Base-by-base conservation (phyloP, 2,329 filamentous ascomycete species). In the Davidsoniella eucalypti region DNA sequence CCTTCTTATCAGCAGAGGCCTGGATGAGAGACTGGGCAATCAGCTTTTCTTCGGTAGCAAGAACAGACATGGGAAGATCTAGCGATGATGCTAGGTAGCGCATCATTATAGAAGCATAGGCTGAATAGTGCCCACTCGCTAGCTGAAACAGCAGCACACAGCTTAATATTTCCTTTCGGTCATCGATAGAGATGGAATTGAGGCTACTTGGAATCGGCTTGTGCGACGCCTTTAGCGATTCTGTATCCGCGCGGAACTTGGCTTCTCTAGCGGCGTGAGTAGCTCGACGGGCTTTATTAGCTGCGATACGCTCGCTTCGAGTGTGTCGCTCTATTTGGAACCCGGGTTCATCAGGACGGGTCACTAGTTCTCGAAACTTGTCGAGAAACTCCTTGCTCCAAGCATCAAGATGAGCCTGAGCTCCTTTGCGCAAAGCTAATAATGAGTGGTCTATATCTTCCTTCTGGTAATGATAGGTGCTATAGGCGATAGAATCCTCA, bases 11-110 rank as follows among this genome's bases (percentile, higher is more conserved):
- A 18, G 70, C 68, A 23, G 72, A 72, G 1, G 80, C 79, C 57
- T 83, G 75, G 1, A 94, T 71, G 18, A 94, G 72, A 0, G 80
- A 83, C 44, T 76, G 75, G 0, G 87, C 84, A 46, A 92, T 82
- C 57, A 84, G 81, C 33, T 73, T 77, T 64, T 94, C 86, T 56
- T 87, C 78, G 6, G 69, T 67, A 55, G 80, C 75, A 42, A 92
- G 67, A 3, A 80, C 70, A 0, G 68, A 67, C 5, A 82, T 65
- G 0, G 78, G 70, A 9, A 92, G 63, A 23, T 73, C 69, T 14
- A 92, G 68, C 3, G 80, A 78, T 1, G 80, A 83, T 0, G 81
- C 70, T 5, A 88, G 67, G 54, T 82, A 73, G 26, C 86, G 70
- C 9, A 84, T 67, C 26, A 92, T 62, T 1, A 79, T 70, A 8